Base-by-base conservation (phyloP, 2,329 filamentous ascomycete genomes). In the Botryosphaeria agaves region DNA sequence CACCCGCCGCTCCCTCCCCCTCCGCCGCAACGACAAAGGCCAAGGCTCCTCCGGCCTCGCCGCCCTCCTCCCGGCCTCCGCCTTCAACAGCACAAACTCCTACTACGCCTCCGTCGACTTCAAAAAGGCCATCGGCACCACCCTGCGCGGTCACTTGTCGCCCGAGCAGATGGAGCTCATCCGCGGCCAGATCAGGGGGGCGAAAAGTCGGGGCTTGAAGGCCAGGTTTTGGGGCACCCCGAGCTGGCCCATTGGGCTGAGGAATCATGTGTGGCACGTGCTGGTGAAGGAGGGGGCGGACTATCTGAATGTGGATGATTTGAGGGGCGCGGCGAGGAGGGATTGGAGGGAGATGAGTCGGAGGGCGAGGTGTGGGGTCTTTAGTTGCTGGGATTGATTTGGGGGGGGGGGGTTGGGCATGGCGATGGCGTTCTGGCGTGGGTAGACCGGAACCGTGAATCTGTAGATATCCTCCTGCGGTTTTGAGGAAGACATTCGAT, bases 101-200 rank as follows among this genome's bases (percentile, higher is more conserved):
- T 74, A 71, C 51, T 81, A 79, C 47, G 71, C 75, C 12, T 74
- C 67, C 28, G 61, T 64, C 3, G 62, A 66, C 11, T 74, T 80
- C 43, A 51, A 48, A 12, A 43, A 48, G 3, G 47, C 62, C 1
- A 57, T 81, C 9, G 76, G 72, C 2, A 49, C 46, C 30, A 51
- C 58, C 27, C 61, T 48, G 56, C 59, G 46, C 43, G 62, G 60
- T 3, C 52, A 51, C 3, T 45, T 78, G 2, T 61, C 55, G 0
- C 32, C 46, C 1, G 33, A 38, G 3, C 66, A 72, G 38, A 45
- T 64, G 28, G 40, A 56, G 0, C 44, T 49, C 8, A 53, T 73
- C 34, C 52, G 65, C 18, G 51, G 52, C 4, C 68, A 72, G 41
- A 61, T 72, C 24, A 49, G 50, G 0, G 59, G 55, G 5, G 68